Evolutionary conservation across 345 rosid genomes (phyloP).

Genomic region (Tarenaya hassleriana): DNA sequence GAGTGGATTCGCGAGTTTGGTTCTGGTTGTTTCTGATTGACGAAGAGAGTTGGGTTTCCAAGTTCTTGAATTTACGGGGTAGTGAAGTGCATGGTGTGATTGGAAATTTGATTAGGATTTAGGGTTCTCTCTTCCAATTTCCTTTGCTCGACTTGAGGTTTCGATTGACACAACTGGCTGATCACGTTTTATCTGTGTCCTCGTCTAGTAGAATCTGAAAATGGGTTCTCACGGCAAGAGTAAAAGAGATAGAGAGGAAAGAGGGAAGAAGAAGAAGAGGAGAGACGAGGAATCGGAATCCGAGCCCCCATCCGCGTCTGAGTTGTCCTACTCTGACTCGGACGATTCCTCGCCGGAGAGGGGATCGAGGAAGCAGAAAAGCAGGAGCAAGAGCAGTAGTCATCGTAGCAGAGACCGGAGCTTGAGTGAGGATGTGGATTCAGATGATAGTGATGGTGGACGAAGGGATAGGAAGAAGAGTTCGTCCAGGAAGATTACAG

Average conservation of each 20-base stretch:
- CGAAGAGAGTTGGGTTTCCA: too few relatives aligned
- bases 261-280: conserved; percentile 15
- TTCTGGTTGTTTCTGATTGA: too few relatives aligned
- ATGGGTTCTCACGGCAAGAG: conserved; percentile 23
- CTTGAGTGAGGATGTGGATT: conserved; percentile 23
- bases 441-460: conserved; percentile 34
- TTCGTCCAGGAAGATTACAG: conserved; percentile 47
- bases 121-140: too few relatives aligned
- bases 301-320: conserved; percentile 32
- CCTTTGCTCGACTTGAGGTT: too few relatives aligned
- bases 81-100: too few relatives aligned
- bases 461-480: conserved; percentile 40
- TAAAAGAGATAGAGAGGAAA: conserved; percentile 16
- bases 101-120: too few relatives aligned
- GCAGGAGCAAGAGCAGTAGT: conserved; percentile 23
- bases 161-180: too few relatives aligned
- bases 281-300: conserved; percentile 26
- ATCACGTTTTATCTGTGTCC: too few relatives aligned
- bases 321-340: conserved; percentile 26
- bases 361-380: conserved; percentile 33
- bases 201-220: too few relatives aligned
- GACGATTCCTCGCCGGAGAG: conserved; percentile 28
- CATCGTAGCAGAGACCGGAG: conserved; percentile 22
- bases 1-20: too few relatives aligned
- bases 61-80: too few relatives aligned